phyloP scores from a whole-genome alignment of 345 rosid species.

The Eucalyptus caleyi region DNA sequence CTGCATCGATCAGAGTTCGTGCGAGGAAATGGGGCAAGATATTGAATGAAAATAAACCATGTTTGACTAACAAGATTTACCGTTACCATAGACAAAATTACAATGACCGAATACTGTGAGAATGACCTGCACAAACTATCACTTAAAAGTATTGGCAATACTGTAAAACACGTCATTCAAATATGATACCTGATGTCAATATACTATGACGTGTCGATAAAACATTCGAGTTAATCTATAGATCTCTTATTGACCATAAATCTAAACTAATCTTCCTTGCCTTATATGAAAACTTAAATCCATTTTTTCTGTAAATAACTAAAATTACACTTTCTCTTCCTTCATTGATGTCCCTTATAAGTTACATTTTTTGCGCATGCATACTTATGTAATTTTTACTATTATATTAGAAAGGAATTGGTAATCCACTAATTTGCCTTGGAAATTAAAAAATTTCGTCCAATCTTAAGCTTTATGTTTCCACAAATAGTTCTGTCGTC shows the following conservation, averaged over 20 bases:
- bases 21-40: neutral
- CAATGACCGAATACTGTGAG: rapidly evolving
- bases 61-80: neutral
- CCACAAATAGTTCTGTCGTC: neutral
- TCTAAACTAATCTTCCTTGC: neutral
- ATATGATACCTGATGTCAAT: too few relatives aligned
- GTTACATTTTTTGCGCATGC: neutral
- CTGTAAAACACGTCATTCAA: neutral
- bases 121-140: neutral
- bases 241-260: neutral
- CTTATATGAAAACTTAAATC: neutral
- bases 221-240: neutral
- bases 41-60: neutral
- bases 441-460: neutral
- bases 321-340: neutral
- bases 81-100: neutral
- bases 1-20: neutral
- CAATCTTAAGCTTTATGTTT: neutral
- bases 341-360: neutral
- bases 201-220: neutral
- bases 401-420: neutral
- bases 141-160: neutral
- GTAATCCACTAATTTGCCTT: neutral
- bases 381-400: neutral
- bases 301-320: neutral